These are phyloP conservation scores for Geotrichum citri-aurantii DNA, from an alignment of 1,139 yeast genomes.

Conservation along the genomic window DNA sequence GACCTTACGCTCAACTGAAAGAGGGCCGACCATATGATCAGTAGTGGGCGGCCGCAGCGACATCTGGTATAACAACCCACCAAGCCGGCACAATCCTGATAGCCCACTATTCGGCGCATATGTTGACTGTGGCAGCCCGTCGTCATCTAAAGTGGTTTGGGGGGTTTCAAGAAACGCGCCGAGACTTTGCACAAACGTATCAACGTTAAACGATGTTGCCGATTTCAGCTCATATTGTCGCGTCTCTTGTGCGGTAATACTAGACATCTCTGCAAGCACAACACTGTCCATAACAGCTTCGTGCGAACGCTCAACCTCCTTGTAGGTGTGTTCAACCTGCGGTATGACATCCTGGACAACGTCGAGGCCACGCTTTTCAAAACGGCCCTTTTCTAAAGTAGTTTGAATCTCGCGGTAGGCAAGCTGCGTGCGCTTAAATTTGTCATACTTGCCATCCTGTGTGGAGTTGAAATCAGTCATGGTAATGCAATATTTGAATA, in stretches of 20 bases:
- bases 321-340: conserved; percentile 18
- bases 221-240: conserved; percentile 20
- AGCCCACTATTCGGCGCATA: neutral
- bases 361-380: conserved; percentile 10
- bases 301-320: conserved; percentile 18
- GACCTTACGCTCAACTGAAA: conserved; percentile 54
- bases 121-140: neutral
- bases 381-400: conserved; percentile 6
- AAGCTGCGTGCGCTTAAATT: conserved; percentile 8
- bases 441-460: neutral
- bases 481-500: neutral
- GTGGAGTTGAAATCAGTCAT: neutral
- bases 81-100: conserved; percentile 38
- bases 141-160: neutral
- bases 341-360: conserved; percentile 11
- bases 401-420: conserved; percentile 13
- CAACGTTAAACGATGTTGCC: conserved; percentile 39
- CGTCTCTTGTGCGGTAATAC: conserved; percentile 18
- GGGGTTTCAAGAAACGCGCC: conserved; percentile 38
- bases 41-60: conserved; percentile 46
- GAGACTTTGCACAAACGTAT: conserved; percentile 43
- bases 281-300: conserved; percentile 23
- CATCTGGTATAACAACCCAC: conserved; percentile 46
- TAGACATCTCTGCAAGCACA: conserved; percentile 17
- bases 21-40: conserved; percentile 68